These are phyloP conservation scores for Thelonectria blattea DNA, from an alignment of 2,329 filamentous ascomycete species.

Conservation along the genomic window DNA sequence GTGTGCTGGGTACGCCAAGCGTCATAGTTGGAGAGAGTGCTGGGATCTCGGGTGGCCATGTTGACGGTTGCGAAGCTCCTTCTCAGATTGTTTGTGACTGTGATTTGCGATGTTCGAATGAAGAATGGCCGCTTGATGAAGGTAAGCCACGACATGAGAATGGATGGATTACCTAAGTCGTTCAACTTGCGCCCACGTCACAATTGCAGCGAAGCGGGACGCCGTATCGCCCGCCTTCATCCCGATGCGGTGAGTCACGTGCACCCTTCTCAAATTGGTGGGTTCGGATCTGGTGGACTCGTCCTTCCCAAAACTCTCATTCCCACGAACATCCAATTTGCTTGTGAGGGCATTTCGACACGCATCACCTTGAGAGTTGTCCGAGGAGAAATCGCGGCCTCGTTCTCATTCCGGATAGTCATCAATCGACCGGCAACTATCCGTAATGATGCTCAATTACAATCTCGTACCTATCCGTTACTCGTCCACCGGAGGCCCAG, in stretches of 20 bases:
- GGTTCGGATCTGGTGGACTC: no score
- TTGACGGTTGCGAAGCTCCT: slow-evolving; percentile 41
- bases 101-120: slow-evolving; percentile 33
- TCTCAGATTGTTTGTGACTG: slow-evolving; percentile 33
- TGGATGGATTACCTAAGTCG: slow-evolving; percentile 13
- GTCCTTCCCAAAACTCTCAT: background rate
- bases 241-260: slow-evolving; percentile 11
- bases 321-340: background rate
- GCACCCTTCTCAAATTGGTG: background rate
- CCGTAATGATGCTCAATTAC: background rate
- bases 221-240: slow-evolving; percentile 2
- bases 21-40: slow-evolving; percentile 90
- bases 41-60: slow-evolving; percentile 71
- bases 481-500: background rate
- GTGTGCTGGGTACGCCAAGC: slow-evolving; percentile 87
- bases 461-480: background rate
- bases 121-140: slow-evolving; percentile 35
- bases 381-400: background rate
- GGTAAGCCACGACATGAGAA: slow-evolving; percentile 38
- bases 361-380: background rate
- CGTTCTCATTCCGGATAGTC: background rate
- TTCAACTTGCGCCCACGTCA: slow-evolving; percentile 15
- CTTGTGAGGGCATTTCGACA: slow-evolving; percentile 1
- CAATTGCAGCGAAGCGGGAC: slow-evolving; percentile 1
- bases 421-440: no score